Base-by-base conservation (phyloP, 768 basidiomycete genomes). In the Tephrocybe rancida region DNA sequence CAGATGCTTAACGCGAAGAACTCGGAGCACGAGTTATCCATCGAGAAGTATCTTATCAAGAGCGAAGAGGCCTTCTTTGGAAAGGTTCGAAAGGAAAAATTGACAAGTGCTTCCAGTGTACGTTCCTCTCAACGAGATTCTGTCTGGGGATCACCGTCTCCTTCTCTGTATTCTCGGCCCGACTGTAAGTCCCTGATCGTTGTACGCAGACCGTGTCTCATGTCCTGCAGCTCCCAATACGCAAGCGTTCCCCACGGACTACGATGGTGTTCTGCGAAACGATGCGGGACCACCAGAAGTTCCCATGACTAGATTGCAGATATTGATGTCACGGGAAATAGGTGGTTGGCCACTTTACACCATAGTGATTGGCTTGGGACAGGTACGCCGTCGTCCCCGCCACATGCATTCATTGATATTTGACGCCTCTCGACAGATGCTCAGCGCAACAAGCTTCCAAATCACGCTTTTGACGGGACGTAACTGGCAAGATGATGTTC, bases 51-150 rank as follows among this genome's bases (percentile, higher is more conserved):
- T 78, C 73, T 97, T 59, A 77, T 85, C 57, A 96, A 95, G 76
- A 93, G 90, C 59, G 95, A 97, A 72, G 92, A 95, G 64, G 85
- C 85, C 0, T 97, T 94, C 84, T 96, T 96, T 71, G 87, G 90
- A 55, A 88, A 86, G 65, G 90, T 95, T 58, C 85, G 89, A 65
- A 90, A 86, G 69, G 92, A 95, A 61, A 95, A 91, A 75, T 75
- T 96, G 39, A 85, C 85, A 22, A 88, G 85, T 63, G 92, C 92
- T 24, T 85, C 87, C 9, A 92, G 91, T 69, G 74, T 90, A 50
- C 79, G 84, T 39, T 90, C 89, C 27, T 89, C 90, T 16, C 80
- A 84, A 44, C 85, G 89, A 46, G 92, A 94, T 32, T 94, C 92
- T 13, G 70, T 86, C 13, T 92, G 88, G 87, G 91, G 89, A 52